Conservation (phyloP, 1,284 basidiomycete species). For the Megacollybia platyphylla region DNA sequence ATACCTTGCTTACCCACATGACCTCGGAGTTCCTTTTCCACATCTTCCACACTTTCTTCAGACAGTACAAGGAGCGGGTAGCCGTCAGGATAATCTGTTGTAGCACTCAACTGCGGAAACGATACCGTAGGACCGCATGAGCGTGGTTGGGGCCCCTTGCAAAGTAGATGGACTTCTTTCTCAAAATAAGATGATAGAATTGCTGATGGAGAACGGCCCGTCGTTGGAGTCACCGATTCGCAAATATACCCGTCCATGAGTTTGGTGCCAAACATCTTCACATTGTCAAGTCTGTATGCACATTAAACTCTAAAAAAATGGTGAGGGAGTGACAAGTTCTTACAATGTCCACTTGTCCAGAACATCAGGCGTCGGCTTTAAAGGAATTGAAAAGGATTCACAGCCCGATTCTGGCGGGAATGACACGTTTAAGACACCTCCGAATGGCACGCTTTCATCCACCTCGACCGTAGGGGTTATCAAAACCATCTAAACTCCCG, state of each 20-base stretch:
- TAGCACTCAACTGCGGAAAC: slow-evolving; percentile 44
- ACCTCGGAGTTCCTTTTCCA: slow-evolving; percentile 31
- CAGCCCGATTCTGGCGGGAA: slow-evolving; percentile 48
- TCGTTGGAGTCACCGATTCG: slow-evolving; percentile 18
- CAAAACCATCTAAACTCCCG: slow-evolving; percentile 42
- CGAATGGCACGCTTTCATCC: slow-evolving; percentile 28
- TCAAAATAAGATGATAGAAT: slow-evolving; percentile 49
- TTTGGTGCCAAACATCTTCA: slow-evolving; percentile 33
- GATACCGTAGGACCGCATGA: slow-evolving; percentile 32
- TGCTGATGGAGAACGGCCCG: slow-evolving; percentile 18
- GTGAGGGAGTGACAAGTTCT: slow-evolving; percentile 11
- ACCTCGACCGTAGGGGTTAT: slow-evolving; percentile 41
- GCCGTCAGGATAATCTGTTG: slow-evolving; percentile 54
- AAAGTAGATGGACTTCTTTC: slow-evolving; percentile 44
- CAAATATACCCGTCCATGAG: slow-evolving; percentile 56
- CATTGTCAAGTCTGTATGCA: slow-evolving; percentile 32
- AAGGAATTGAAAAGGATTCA: slow-evolving; percentile 41
- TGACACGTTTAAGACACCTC: slow-evolving; percentile 34
- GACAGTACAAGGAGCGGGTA: slow-evolving; percentile 57
- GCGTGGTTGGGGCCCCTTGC: slow-evolving; percentile 51
- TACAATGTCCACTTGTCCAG: slow-evolving; percentile 45
- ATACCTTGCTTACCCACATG: slow-evolving; percentile 45
- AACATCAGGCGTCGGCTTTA: slow-evolving; percentile 35
- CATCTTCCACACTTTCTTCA: slow-evolving; percentile 42
- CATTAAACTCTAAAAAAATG: background rate